Conservation (phyloP, 805 yeast genomes). For the Ogataea nonfermentans region DNA sequence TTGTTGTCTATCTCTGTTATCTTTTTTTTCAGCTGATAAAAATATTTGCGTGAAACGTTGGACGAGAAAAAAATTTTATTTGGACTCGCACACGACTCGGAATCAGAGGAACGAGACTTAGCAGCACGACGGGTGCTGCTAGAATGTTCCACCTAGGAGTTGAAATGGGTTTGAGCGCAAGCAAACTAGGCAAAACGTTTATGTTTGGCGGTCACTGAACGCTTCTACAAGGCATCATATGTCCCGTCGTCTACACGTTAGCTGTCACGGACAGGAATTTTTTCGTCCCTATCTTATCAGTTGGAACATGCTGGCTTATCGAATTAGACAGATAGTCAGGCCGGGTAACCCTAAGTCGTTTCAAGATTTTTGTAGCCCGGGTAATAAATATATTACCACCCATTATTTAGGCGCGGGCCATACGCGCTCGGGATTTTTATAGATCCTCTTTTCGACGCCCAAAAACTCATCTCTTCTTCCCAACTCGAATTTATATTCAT, state of each 20-base stretch:
- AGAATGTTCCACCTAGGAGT: too few relatives aligned
- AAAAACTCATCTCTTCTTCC: conserved; percentile 1
- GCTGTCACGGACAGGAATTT: not conserved
- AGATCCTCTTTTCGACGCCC: conserved; percentile 2
- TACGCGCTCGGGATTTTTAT: conserved; percentile 5
- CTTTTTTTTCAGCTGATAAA: conserved; percentile 13
- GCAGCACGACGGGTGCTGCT: not conserved
- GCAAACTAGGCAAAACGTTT: too few relatives aligned
- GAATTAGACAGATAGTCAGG: not conserved
- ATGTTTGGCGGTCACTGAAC: too few relatives aligned
- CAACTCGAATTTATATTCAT: not conserved
- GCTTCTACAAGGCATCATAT: too few relatives aligned
- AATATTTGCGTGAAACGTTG: conserved; percentile 11
- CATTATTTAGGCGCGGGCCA: conserved; percentile 3
- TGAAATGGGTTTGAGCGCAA: too few relatives aligned
- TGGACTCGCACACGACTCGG: conserved; percentile 9
- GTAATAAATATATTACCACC: conserved; percentile 1
- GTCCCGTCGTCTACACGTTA: not conserved
- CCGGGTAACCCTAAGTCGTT: too few relatives aligned
- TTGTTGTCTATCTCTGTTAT: conserved; percentile 15
- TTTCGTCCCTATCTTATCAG: conserved; percentile 12
- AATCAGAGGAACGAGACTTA: not conserved
- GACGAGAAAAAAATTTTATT: conserved; percentile 13
- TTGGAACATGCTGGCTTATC: conserved; percentile 5
- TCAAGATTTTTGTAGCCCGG: not conserved